Evolutionary conservation across 768 basidiomycete genomes (phyloP), one percentile per base, ranked within the genome.

Genomic region (Austroboletus eburneus): DNA sequence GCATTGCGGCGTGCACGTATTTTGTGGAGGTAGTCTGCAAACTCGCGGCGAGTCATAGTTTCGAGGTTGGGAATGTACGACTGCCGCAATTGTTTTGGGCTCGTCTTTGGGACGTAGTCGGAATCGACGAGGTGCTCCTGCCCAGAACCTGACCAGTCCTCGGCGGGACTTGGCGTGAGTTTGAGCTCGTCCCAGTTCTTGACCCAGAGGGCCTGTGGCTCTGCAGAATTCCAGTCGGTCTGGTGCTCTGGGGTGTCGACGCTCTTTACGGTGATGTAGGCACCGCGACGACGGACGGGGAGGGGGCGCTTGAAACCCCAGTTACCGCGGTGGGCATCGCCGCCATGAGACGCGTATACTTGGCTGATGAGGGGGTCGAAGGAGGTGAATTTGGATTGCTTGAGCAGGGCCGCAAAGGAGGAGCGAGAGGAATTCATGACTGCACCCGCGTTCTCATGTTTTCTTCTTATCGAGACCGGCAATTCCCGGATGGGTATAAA

Each of bases 251-350:
- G 78, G 24, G 84, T 79, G 59, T 92, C 90, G 62, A 86, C 79
- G 30, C 79, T 70, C 41, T 74, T 71, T 22, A 91, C 73, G 17
- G 82, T 79, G 48, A 92, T 79, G 57, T 75, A 79, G 10, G 80
- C 78, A 50, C 79, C 73, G 38, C 77, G 76, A 25, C 80, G 77
- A 43, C 83, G 78, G 38, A 85, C 69, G 3, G 86, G 72, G 20
- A 92, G 77, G 20, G 88, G 85, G 0, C 90, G 83, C 66, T 94
- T 94, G 51, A 93, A 71, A 20, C 91, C 91, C 78, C 81, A 94
- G 69, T 91, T 78, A 44, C 88, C 87, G 22, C 89, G 79, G 55
- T 83, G 73, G 12, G 83, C 80, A 60, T 87, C 75, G 35, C 84
- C 83, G 18, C 78, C 75, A 38, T 78, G 76, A 0, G 89, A 71